Evolutionary conservation across 1,284 basidiomycete species (phyloP), one percentile per base, ranked within the genome.

Genomic region (Afroboletus lepidellus): DNA sequence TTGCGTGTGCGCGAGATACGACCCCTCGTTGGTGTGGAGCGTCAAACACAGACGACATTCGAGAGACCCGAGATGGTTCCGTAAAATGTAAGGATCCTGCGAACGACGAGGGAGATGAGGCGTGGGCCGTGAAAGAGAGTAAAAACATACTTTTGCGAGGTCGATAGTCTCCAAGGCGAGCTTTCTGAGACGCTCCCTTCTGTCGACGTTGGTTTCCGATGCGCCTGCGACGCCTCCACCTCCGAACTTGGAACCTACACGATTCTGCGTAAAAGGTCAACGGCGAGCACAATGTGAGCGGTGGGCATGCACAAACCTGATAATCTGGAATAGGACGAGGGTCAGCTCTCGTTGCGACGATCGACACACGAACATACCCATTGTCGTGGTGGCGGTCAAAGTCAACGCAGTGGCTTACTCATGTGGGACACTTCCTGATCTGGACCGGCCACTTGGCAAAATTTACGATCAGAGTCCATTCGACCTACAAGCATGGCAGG

Each of bases 21-120:
- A 98, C 24, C 97, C 97, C 75, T 99, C 97, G 69, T 99, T 99
- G 23, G 97, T 98, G 74, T 99, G 97, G 7, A 99, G 82, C 0
- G 97, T 99, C 34, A 99, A 77, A 71, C 97, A 99, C 34, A 99
- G 83, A 62, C 96, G 91, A 75, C 97, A 99, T 81, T 99, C 97
- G 49, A 99, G 83, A 9, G 94, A 97, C 39, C 97, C 88, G 52
- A 99, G 81, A 71, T 99, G 97, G 72, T 98, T 99, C 70, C 94
- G 92, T 43, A 99, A 85, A 65, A 99, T 98, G 72, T 99, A 99
- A 5, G 97, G 97, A 73, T 99, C 97, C 91, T 96, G 59, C 15
- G 24, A 39, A 11, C 20, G 30, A 47, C 48, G 27, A 60, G 32
- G 46, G 11, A 25, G 7, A 20, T 46, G 23, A 53, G 42, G 9